Conservation (phyloP, 306 rosid genomes). For the Ormosia semicastrata region DNA sequence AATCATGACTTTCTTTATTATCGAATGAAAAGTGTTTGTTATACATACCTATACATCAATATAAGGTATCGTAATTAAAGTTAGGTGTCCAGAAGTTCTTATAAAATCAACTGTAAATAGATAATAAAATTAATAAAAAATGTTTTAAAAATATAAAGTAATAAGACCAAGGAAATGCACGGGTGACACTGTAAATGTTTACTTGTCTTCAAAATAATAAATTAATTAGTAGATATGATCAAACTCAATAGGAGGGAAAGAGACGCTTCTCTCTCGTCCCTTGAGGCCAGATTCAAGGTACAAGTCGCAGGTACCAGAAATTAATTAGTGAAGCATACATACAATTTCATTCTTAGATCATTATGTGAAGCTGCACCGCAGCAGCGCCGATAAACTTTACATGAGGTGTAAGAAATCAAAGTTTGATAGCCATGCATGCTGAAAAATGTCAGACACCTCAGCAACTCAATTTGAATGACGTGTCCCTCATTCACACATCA, state of each 20-base stretch:
- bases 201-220: background rate
- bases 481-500: conserved; percentile 12
- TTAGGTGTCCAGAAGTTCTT: no score
- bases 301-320: background rate
- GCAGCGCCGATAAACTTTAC: background rate
- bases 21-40: no score
- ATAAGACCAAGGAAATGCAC: no score
- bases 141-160: no score
- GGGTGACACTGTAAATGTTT: no score
- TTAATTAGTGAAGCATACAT: background rate
- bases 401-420: conserved; percentile 42
- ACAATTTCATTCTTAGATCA: background rate
- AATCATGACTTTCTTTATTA: no score
- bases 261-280: background rate
- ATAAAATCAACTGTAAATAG: no score
- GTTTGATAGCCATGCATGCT: conserved; percentile 33
- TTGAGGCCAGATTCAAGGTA: background rate
- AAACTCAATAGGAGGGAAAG: background rate
- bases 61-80: no score
- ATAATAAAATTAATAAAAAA: no score
- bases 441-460: conserved; percentile 37
- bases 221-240: background rate
- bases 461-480: background rate
- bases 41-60: no score
- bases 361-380: background rate